phyloP scores from a whole-genome alignment of 2,329 filamentous ascomycete species.

The Aspergillus neotritici region DNA sequence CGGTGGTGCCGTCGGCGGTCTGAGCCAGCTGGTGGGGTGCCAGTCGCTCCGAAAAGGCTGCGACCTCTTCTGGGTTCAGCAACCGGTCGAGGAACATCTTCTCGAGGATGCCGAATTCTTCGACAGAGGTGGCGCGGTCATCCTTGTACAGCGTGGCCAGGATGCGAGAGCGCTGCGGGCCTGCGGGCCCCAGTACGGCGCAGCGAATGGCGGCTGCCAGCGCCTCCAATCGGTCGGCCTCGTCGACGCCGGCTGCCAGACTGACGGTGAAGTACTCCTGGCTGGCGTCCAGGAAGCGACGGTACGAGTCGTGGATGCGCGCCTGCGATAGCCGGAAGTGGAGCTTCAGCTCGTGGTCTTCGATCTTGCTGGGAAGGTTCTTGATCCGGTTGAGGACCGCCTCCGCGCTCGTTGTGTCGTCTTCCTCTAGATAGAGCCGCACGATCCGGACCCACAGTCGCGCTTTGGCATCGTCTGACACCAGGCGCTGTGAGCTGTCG shows the following conservation, averaged over 20 bases:
- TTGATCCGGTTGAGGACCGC: conserved; percentile 91
- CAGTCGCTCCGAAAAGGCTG: conserved; percentile 74
- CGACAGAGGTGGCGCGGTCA: conserved; percentile 68
- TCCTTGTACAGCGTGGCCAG: conserved; percentile 89
- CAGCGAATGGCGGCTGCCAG: conserved; percentile 85
- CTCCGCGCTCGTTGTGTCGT: conserved; percentile 80
- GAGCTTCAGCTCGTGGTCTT: conserved; percentile 67
- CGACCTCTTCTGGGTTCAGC: conserved; percentile 73
- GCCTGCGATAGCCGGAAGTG: conserved; percentile 90
- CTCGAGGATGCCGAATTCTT: conserved; percentile 83
- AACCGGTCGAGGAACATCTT: conserved; percentile 96
- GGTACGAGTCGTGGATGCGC: conserved; percentile 83
- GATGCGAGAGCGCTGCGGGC: conserved; percentile 72
- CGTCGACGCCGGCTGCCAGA: conserved; percentile 69
- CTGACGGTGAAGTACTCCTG: conserved; percentile 85
- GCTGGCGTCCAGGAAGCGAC: conserved; percentile 81
- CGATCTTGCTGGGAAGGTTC: conserved; percentile 73
- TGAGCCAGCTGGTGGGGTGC: conserved; percentile 83
- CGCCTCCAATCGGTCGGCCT: conserved; percentile 78
- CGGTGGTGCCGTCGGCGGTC: conserved; percentile 85
- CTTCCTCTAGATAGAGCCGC: conserved; percentile 87
- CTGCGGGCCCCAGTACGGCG: conserved; percentile 85
- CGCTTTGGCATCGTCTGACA: conserved; percentile 76
- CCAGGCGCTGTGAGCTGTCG: conserved; percentile 78
- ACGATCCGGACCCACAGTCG: conserved; percentile 89